Conservation (phyloP, 305 asterid genomes). For the Salvia sclarea region DNA sequence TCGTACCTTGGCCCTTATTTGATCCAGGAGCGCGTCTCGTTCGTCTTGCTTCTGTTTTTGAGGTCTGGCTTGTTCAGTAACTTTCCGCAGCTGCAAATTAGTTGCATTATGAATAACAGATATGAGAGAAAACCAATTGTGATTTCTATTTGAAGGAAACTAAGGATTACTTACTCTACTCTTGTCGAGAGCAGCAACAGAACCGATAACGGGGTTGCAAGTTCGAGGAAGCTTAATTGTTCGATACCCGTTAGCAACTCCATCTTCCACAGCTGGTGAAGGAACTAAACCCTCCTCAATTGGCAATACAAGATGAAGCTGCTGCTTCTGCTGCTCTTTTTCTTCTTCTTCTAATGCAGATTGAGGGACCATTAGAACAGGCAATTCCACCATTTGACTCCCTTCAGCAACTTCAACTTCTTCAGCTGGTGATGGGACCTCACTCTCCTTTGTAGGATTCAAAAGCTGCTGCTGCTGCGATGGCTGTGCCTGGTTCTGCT, state of each 20-base stretch:
- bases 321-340: conserved; percentile 23
- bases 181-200: conserved; percentile 76
- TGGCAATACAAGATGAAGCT: conserved; percentile 29
- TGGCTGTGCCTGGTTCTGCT: conserved; percentile 27
- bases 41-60: conserved; percentile 57
- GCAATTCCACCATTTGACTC: conserved; percentile 46
- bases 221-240: conserved; percentile 59
- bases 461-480: conserved; percentile 25
- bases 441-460: conserved; percentile 37
- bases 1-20: conserved; percentile 75
- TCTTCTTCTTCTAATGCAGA: not conserved
- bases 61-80: conserved; percentile 54
- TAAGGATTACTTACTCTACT: conserved; percentile 65
- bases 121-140: conserved; percentile 18
- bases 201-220: conserved; percentile 73
- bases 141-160: conserved; percentile 9
- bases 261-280: conserved; percentile 55
- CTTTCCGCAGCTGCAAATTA: conserved; percentile 78
- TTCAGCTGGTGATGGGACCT: conserved; percentile 45
- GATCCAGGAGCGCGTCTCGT: conserved; percentile 74
- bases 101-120: conserved; percentile 30
- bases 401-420: conserved; percentile 49
- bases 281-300: conserved; percentile 41
- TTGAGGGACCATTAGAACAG: conserved; percentile 1
- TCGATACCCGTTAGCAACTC: conserved; percentile 42